A percentile compares a stretch with the other conserved stretches of the same genome.
Evolutionary conservation across 495 filamentous ascomycete species (phyloP).

Genomic region (Xylaria flabelliformis): DNA sequence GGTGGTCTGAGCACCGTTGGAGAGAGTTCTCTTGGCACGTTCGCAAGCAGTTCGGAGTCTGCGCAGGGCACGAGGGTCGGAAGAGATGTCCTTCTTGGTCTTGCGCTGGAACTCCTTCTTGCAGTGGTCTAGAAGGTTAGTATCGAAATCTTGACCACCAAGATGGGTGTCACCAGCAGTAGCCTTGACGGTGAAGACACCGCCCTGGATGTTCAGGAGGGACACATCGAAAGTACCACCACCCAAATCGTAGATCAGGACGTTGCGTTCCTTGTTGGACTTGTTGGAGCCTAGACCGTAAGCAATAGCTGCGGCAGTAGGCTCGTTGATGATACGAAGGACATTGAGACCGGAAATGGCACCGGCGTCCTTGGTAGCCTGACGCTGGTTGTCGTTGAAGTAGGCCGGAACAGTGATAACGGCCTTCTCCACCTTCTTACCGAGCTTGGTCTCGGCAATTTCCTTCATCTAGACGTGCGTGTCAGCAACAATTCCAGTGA

Average conservation of each 20-base stretch:
- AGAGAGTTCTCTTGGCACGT: slow-evolving; percentile 98
- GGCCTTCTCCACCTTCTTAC: slow-evolving; percentile 96
- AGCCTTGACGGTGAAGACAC: slow-evolving; percentile 99
- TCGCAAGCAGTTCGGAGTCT: slow-evolving; percentile 98
- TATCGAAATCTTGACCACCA: slow-evolving; percentile 99
- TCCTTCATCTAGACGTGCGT: slow-evolving; percentile 80
- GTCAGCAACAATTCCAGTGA: slow-evolving; percentile 28
- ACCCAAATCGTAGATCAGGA: slow-evolving; percentile 98
- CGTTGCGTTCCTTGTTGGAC: slow-evolving; percentile 94
- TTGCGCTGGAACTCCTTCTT: slow-evolving; percentile 92
- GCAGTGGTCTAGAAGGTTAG: slow-evolving; percentile 96
- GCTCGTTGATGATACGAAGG: slow-evolving; percentile 99
- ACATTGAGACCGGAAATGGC: slow-evolving; percentile 97
- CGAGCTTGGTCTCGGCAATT: slow-evolving; percentile 94
- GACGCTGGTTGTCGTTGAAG: slow-evolving; percentile 99
- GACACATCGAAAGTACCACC: slow-evolving; percentile 99
- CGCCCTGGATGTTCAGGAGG: slow-evolving; percentile 96
- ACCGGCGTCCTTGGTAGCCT: slow-evolving; percentile 98
- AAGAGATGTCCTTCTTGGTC: slow-evolving; percentile 77
- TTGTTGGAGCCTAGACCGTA: slow-evolving; percentile 96
- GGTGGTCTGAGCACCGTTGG: slow-evolving; percentile 94
- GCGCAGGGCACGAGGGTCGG: slow-evolving; percentile 95
- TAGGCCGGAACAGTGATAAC: slow-evolving; percentile 98
- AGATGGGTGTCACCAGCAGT: slow-evolving; percentile 99
- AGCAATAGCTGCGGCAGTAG: slow-evolving; percentile 94